Conservation (phyloP, 2,329 filamentous ascomycete genomes). For the Onygena corvina region DNA sequence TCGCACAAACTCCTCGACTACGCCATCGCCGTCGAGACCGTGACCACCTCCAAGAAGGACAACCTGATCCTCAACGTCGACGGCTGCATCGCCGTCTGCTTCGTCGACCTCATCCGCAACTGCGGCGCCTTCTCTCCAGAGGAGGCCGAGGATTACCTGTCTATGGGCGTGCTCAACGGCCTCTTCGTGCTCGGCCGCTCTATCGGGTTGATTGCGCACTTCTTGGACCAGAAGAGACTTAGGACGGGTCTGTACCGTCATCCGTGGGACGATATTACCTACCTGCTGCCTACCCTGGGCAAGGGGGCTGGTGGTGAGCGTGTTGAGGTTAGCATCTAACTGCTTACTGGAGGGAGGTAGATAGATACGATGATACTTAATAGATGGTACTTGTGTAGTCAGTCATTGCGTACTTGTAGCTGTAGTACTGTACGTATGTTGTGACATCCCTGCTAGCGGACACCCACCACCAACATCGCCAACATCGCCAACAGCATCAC, state of each 20-base stretch:
- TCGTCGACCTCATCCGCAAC: constrained; percentile 94
- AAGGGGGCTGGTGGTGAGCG: constrained; percentile 57
- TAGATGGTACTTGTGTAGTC: too few species aligned
- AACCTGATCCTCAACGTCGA: constrained; percentile 99
- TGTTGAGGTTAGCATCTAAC: constrained; percentile 59
- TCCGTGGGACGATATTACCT: constrained; percentile 98
- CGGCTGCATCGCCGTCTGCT: constrained; percentile 95
- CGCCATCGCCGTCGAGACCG: constrained; percentile 90
- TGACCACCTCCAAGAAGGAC: constrained; percentile 99
- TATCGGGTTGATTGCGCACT: constrained; percentile 99
- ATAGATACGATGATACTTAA: not conserved
- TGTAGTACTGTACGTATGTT: too few species aligned
- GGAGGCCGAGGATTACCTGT: constrained; percentile 96
- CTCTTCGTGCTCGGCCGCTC: constrained; percentile 94
- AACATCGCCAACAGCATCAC: too few species aligned
- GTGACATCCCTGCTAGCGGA: too few species aligned
- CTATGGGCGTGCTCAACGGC: constrained; percentile 98
- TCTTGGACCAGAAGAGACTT: constrained; percentile 98
- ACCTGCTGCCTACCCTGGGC: constrained; percentile 71
- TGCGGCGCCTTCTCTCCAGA: constrained; percentile 92
- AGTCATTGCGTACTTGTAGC: too few species aligned
- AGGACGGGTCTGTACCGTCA: constrained; percentile 97
- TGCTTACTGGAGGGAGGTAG: too few species aligned
- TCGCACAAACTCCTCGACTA: constrained; percentile 98
- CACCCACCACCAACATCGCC: too few species aligned